These are phyloP conservation scores for Debaryomyces singareniensis DNA, from an alignment of 1,139 yeast species.

Conservation along the genomic window DNA sequence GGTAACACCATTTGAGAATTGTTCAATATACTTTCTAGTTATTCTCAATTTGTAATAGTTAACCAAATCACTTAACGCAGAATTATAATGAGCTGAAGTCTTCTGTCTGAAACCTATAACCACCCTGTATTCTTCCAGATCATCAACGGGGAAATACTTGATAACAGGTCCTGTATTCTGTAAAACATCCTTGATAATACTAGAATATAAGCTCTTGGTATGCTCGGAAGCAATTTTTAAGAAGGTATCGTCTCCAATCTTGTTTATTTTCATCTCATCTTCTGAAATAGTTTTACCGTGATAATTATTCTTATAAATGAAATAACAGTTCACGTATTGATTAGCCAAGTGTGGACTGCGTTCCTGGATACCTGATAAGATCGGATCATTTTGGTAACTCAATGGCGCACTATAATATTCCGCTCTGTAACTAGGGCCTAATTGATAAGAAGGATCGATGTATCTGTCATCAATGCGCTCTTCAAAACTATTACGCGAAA, in stretches of 20 bases:
- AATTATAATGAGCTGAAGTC: constrained; percentile 80
- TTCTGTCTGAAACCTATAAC: constrained; percentile 85
- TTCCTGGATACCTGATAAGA: constrained; percentile 36
- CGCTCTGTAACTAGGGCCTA: constrained; percentile 51
- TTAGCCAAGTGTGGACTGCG: constrained; percentile 25
- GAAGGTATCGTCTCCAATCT: constrained; percentile 77
- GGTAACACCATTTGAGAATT: constrained; percentile 84
- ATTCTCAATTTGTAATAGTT: constrained; percentile 83
- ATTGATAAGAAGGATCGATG: constrained; percentile 51
- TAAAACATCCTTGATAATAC: constrained; percentile 64
- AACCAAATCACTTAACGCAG: constrained; percentile 83
- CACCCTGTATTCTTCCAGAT: constrained; percentile 73
- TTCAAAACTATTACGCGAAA: constrained; percentile 43
- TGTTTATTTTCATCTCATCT: constrained; percentile 34
- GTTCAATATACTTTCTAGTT: constrained; percentile 90
- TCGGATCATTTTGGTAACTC: constrained; percentile 41
- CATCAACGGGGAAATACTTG: constrained; percentile 76
- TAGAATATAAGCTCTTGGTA: constrained; percentile 72
- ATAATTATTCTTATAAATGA: constrained; percentile 77
- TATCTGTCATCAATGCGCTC: constrained; percentile 75
- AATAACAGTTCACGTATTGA: constrained; percentile 70
- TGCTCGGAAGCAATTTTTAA: constrained; percentile 72
- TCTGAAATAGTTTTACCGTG: constrained; percentile 23
- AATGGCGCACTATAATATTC: constrained; percentile 79
- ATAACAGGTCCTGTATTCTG: constrained; percentile 89